Evolutionary conservation across 2,329 filamentous ascomycete genomes (phyloP).

Genomic region (Ciborinia camelliae): DNA sequence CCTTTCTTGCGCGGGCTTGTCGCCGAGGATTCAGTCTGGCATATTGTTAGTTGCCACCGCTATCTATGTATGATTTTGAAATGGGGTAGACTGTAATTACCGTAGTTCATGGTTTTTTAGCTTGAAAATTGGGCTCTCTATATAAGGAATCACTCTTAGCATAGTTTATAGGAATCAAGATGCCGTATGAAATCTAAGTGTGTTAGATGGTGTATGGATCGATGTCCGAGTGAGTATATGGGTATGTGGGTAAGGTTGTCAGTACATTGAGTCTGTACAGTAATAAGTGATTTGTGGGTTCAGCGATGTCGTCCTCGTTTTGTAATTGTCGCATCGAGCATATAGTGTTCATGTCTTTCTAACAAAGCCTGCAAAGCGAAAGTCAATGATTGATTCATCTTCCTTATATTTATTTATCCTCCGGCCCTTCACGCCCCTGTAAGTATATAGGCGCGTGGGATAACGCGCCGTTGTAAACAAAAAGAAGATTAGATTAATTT

Average conservation of each 20-base stretch:
- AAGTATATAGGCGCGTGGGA: conserved; percentile 9
- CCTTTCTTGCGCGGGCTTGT: conserved; percentile 4
- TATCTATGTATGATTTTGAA: too few relatives aligned
- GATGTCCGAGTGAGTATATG: not conserved
- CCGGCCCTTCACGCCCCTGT: not conserved
- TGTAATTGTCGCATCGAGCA: conserved; percentile 86
- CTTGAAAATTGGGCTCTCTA: too few relatives aligned
- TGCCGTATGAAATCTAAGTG: not conserved
- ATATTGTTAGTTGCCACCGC: too few relatives aligned
- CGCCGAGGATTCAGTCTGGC: too few relatives aligned
- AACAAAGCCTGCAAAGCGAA: conserved; percentile 80
- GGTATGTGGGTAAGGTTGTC: not conserved
- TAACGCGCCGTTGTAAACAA: conserved; percentile 14
- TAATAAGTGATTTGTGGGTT: conserved; percentile 17
- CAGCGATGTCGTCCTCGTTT: conserved; percentile 66
- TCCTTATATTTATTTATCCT: not conserved
- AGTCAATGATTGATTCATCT: conserved; percentile 55
- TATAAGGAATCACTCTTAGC: too few relatives aligned
- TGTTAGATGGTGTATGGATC: conserved; percentile 3
- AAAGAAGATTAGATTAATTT: conserved; percentile 17
- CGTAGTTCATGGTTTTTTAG: too few relatives aligned
- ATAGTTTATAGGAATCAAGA: too few relatives aligned
- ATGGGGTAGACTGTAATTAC: too few relatives aligned
- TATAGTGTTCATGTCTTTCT: conserved; percentile 88
- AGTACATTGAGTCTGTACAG: too few relatives aligned